Evolutionary conservation across 2,329 filamentous ascomycete species (phyloP), one percentile per base, ranked within the genome.

Genomic region (Colletotrichum aenigma): DNA sequence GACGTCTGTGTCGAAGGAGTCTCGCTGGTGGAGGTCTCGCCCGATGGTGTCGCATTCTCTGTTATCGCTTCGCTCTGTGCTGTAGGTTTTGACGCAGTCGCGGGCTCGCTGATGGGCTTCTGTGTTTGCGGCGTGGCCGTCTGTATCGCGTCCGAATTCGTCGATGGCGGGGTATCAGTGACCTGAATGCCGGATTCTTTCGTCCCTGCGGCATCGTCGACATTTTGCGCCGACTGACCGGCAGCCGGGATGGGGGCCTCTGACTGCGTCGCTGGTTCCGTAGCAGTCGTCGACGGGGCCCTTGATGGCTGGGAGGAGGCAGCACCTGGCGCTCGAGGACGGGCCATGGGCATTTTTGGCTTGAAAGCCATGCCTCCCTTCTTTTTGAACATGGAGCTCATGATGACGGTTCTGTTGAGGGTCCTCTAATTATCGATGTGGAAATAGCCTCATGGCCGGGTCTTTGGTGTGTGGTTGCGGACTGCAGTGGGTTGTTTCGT

Each of bases 361-460:
- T 94, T 94, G 86, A 95, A 95, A 85, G 88, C 88, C 74, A 88
- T 86, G 79, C 88, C 88, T 81, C 87, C 88, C 79, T 89, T 87
- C 85, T 94, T 94, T 86, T 94, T 94, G 84, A 93, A 89, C 86
- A 93, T 93, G 76, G 88, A 90, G 85, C 90, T 92, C 88, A 94
- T 93, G 79, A 85, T 88, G 85, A 74, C 58, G 60, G 15, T 77
- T 16, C 8, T 58, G 28, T 71, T 34, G 64, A 60, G 43, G 65
- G 10, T 52, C 16, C 12, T 60, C 58, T 71, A 16, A 26, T 36
- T 62, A 34, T 56, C 43, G 66, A 56, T 38, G 48, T 73, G 36
- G n/a, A 26, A 15, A 58, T 34, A 52, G 36, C 21, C 34, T 58
- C 69, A 73, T 70, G 66, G 66, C 61, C 74, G 62, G 55, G 26